Conservation (phyloP, 495 filamentous ascomycete species). For the Elaphomyces granulatus region DNA sequence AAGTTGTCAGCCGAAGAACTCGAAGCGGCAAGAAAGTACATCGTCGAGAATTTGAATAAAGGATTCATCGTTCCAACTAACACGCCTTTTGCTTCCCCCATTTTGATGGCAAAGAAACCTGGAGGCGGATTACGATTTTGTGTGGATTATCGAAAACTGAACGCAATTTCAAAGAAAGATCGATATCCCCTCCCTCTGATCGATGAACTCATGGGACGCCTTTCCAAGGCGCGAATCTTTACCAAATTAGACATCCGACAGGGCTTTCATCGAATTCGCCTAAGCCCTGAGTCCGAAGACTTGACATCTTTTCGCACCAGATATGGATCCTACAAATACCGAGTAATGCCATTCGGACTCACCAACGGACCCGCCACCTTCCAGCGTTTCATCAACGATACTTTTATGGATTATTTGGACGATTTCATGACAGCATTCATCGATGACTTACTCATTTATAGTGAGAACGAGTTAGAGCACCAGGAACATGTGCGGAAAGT, state of each 20-base stretch:
- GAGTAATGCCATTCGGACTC: background rate
- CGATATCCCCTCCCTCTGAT: slow-evolving; percentile 31
- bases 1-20: background rate
- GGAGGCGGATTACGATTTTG: slow-evolving; percentile 24
- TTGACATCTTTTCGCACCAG: background rate
- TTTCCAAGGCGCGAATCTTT: slow-evolving; percentile 22
- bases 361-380: slow-evolving; percentile 1
- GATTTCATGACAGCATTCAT: slow-evolving; percentile 18
- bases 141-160: slow-evolving; percentile 30
- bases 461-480: slow-evolving; percentile 10
- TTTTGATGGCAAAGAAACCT: slow-evolving; percentile 24
- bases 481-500: slow-evolving; percentile 10
- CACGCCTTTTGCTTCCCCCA: slow-evolving; percentile 13
- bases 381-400: slow-evolving; percentile 1
- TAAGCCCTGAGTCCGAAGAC: slow-evolving; percentile 1
- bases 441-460: slow-evolving; percentile 18
- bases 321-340: background rate
- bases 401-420: slow-evolving; percentile 13
- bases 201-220: slow-evolving; percentile 18
- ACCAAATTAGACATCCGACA: slow-evolving; percentile 32
- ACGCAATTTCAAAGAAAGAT: slow-evolving; percentile 28
- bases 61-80: background rate
- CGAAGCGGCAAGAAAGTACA: slow-evolving; percentile 1
- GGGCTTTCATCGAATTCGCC: slow-evolving; percentile 24
- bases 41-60: background rate